Percentiles rank a stretch among this genome's conserved stretches.
Conservation (phyloP, 2,329 filamentous ascomycete genomes). For the Xylaria sp. region DNA sequence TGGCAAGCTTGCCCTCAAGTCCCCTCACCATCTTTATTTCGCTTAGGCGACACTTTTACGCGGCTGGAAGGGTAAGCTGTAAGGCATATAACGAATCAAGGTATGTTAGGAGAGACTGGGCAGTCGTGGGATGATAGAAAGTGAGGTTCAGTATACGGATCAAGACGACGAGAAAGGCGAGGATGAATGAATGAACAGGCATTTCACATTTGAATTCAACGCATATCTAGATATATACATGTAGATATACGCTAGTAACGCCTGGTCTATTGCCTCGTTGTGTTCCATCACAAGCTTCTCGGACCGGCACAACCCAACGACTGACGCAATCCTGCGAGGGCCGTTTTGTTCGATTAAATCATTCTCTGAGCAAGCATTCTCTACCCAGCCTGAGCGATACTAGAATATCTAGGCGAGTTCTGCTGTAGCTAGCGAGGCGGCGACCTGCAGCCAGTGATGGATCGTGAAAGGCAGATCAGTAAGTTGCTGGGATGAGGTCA, state of each 20-base stretch:
- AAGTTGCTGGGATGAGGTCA: not conserved
- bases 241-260: not conserved
- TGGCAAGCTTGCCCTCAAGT: conserved; percentile 77
- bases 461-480: not conserved
- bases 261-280: not conserved
- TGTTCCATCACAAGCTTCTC: not conserved
- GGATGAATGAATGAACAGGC: not conserved
- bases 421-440: not conserved
- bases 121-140: too few relatives aligned
- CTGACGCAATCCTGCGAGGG: not conserved
- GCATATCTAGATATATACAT: not conserved
- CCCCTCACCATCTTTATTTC: conserved; percentile 35
- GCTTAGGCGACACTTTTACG: not conserved
- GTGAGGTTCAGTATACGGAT: not conserved
- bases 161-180: not conserved
- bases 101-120: not conserved
- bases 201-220: not conserved
- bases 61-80: not conserved
- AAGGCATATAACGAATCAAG: not conserved
- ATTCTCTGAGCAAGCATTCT: not conserved
- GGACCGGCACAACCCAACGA: conserved; percentile 14
- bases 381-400: not conserved
- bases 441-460: not conserved
- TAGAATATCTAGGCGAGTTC: not conserved
- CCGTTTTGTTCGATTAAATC: not conserved